Base-by-base conservation (phyloP, 2,329 filamentous ascomycete genomes). In the Neospermospora avenae region DNA sequence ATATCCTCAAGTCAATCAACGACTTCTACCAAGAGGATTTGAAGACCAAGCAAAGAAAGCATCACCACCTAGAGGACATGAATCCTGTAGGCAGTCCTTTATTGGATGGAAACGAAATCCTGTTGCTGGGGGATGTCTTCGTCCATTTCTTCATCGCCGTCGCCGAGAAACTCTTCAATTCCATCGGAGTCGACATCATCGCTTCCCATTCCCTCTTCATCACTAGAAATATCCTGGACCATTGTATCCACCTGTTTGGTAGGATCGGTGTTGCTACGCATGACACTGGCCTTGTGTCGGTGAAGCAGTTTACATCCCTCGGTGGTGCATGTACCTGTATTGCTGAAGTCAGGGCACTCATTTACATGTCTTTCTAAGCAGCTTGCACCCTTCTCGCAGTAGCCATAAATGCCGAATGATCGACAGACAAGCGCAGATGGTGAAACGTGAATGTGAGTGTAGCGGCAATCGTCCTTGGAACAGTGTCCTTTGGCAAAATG, bases 321-420 rank as follows among this genome's bases (percentile, higher is more conserved):
- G 73, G 84, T 86, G 73, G 86, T 86, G 84, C 95, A 99, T 64
- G 81, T 80, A 70, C 93, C 93, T 62, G 84, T 91, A 77, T 96
- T 96, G 82, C 91, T 90, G 79, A 96, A 97, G 74, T 96, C 90
- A 64, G 95, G 93, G 75, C 95, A 98, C 75, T 98, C 93, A 76
- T 89, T 88, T 60, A 93, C 88, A 78, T 99, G 95, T 63, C 92
- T 88, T 65, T 95, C 86, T 62, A 84, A 76, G 76, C 95, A 98
- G 58, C 81, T 76, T 58, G 83, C 81, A 62, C 93, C 95, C 73
- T 89, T 90, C 63, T 89, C 87, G 78, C 95, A 98, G 75, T 92
- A 98, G 56, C 95, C 93, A 71, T 93, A 83, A 57, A 86, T 84
- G 28, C 90, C 93, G 78, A 99, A 98, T 20, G 84, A 77, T 68